These are phyloP conservation scores for Fragilaria crotonensis DNA, from an alignment of 108 stramenopile species.

Conservation along the genomic window DNA sequence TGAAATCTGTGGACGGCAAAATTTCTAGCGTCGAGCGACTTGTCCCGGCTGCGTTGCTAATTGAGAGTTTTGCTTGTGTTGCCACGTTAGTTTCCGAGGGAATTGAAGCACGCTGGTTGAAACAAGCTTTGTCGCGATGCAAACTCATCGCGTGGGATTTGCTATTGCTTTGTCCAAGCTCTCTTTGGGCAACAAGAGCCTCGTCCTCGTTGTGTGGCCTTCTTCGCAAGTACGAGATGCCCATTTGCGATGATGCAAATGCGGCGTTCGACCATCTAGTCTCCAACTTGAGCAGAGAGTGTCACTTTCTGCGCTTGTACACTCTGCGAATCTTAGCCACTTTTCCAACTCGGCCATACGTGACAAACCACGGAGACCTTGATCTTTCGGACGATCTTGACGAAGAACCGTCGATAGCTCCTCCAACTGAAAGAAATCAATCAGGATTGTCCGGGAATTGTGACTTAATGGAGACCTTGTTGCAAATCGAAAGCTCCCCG, in stretches of 20 bases:
- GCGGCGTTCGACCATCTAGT: slow-evolving; percentile 46
- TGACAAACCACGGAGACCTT: slow-evolving; percentile 67
- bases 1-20: too few relatives aligned
- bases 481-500: slow-evolving; percentile 52
- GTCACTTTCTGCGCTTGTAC: slow-evolving; percentile 63
- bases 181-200: slow-evolving; percentile 48
- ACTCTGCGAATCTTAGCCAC: slow-evolving; percentile 61
- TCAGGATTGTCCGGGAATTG: slow-evolving; percentile 33
- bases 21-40: too few relatives aligned
- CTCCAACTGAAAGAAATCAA: slow-evolving; percentile 1
- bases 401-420: slow-evolving; percentile 37
- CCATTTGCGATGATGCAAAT: slow-evolving; percentile 8
- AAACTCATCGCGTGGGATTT: slow-evolving; percentile 12
- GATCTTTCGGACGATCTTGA: slow-evolving; percentile 79
- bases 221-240: slow-evolving; percentile 10
- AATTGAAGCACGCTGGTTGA: background rate
- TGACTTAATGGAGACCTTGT: slow-evolving; percentile 48
- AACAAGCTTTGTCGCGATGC: background rate
- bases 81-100: background rate
- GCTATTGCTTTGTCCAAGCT: slow-evolving; percentile 22
- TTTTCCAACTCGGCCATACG: slow-evolving; percentile 57
- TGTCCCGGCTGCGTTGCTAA: background rate
- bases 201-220: slow-evolving; percentile 33
- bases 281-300: slow-evolving; percentile 47
- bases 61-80: background rate